These are phyloP conservation scores for Yarrowia porcina DNA, from an alignment of 805 yeast species.

Conservation along the genomic window DNA sequence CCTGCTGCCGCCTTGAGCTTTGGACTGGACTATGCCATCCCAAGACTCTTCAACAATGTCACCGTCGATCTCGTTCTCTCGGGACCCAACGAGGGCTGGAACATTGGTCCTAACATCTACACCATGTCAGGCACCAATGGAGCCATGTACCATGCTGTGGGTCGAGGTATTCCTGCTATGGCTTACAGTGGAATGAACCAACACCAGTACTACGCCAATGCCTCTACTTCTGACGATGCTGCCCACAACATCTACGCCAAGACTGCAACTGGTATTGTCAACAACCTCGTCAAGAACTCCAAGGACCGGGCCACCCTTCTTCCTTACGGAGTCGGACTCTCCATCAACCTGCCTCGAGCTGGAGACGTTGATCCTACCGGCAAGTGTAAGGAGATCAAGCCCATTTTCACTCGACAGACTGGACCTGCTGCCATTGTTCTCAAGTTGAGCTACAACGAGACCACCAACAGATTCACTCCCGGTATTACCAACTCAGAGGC, in stretches of 20 bases:
- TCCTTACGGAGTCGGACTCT: constrained; percentile 15
- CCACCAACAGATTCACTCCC: not conserved
- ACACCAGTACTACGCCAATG: constrained; percentile 11
- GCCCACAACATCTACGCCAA: constrained; percentile 18
- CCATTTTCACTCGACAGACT: constrained; percentile 18
- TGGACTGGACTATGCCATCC: constrained; percentile 45
- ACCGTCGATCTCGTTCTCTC: constrained; percentile 46
- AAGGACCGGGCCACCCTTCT: not conserved
- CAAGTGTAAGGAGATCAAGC: constrained; percentile 6
- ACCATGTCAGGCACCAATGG: constrained; percentile 46
- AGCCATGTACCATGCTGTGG: constrained; percentile 43
- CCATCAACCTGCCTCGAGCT: constrained; percentile 13
- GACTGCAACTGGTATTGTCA: not conserved
- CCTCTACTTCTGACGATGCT: not conserved
- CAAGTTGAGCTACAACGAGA: constrained; percentile 1
- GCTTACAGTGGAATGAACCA: constrained; percentile 41
- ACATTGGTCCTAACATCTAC: constrained; percentile 41
- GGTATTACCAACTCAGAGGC: constrained; percentile 1
- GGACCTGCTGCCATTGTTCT: not conserved
- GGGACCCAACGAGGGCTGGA: constrained; percentile 49
- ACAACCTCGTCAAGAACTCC: constrained; percentile 15
- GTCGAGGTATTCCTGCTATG: constrained; percentile 44
- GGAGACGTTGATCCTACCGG: constrained; percentile 16
- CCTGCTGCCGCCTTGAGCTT: constrained; percentile 46
- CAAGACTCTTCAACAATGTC: constrained; percentile 40